Base-by-base conservation (phyloP, 2,329 filamentous ascomycete species). In the Fusarium sp. region DNA sequence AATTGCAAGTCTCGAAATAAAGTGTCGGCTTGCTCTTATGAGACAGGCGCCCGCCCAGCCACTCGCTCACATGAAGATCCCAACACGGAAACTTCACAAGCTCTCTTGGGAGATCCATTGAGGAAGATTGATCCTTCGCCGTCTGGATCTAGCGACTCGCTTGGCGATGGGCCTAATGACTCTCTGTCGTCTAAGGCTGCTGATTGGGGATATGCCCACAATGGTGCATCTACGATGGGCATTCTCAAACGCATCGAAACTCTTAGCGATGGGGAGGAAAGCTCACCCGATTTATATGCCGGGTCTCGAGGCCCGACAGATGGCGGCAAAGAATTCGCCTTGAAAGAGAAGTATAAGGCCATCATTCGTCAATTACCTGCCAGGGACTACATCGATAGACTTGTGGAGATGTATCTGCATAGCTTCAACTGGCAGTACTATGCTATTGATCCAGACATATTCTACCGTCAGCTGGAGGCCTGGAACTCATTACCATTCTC, bases 351-450 rank as follows among this genome's bases (percentile, higher is more conserved):
- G 66, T 90, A 89, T 79, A 88, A 87, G 78, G 81, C 81, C 25
- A 78, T 89, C 20, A 83, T 89, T 51, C 83, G 87, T 23, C 86
- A 88, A 71, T 78, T 90, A 6, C 88, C 88, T 0, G 82, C 87
- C 8, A 82, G 83, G 61, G 78, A 79, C 25, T 86, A 86, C 72
- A 83, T 89, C 50, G 86, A 88, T 68, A 82, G 83, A 66, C 84
- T 90, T 11, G 78, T 87, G 16, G 80, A 80, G 16, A 80, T 87
- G 11, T 90, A 86, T 75, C 86, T 90, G 63, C 74, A 75, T n/a
- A 82, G 88, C 56, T 83, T 88, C 74, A 89, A 90, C 75, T 87
- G 84, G 82, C 84, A 87, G 59, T 90, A 90, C 76, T 85, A 82
- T 68, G 78, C 82, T 28, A 76, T 90, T 11, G 88, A 90, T 67